Conservation (phyloP, 208 protist species). For the Porcisia deanei region DNA sequence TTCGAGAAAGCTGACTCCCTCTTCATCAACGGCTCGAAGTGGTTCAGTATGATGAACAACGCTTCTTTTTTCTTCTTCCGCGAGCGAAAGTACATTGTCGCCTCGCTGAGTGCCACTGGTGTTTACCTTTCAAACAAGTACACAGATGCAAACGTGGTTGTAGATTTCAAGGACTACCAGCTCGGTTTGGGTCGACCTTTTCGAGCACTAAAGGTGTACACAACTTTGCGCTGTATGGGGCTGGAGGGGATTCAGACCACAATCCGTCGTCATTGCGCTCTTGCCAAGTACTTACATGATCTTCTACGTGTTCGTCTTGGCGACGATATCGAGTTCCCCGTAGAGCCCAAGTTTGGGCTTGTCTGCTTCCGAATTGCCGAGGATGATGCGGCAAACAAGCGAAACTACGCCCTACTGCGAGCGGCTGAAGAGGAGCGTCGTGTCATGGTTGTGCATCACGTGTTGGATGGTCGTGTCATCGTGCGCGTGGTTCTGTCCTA, state of each 20-base stretch:
- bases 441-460: slow-evolving; percentile 38
- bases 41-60: slow-evolving; percentile 51
- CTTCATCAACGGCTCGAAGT: slow-evolving; percentile 71
- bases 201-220: slow-evolving; percentile 67
- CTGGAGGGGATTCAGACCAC: slow-evolving; percentile 50
- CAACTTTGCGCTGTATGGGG: slow-evolving; percentile 55
- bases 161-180: slow-evolving; percentile 78
- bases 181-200: slow-evolving; percentile 64
- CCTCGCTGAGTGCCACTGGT: slow-evolving; percentile 42
- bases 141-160: slow-evolving; percentile 33
- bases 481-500: slow-evolving; percentile 38
- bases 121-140: slow-evolving; percentile 51
- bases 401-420: slow-evolving; percentile 30
- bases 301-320: slow-evolving; percentile 12
- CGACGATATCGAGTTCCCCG: slow-evolving; percentile 28
- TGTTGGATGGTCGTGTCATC: slow-evolving; percentile 36
- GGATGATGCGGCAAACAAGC: slow-evolving; percentile 28
- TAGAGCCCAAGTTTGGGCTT: slow-evolving; percentile 43
- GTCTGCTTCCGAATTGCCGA: slow-evolving; percentile 41
- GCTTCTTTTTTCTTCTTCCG: slow-evolving; percentile 52
- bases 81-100: slow-evolving; percentile 41
- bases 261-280: slow-evolving; percentile 42
- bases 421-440: slow-evolving; percentile 30
- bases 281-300: slow-evolving; percentile 42
- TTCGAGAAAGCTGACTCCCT: slow-evolving; percentile 39